Conservation (phyloP, 139 green algal genomes). For the Mychonastes homosphaera region DNA sequence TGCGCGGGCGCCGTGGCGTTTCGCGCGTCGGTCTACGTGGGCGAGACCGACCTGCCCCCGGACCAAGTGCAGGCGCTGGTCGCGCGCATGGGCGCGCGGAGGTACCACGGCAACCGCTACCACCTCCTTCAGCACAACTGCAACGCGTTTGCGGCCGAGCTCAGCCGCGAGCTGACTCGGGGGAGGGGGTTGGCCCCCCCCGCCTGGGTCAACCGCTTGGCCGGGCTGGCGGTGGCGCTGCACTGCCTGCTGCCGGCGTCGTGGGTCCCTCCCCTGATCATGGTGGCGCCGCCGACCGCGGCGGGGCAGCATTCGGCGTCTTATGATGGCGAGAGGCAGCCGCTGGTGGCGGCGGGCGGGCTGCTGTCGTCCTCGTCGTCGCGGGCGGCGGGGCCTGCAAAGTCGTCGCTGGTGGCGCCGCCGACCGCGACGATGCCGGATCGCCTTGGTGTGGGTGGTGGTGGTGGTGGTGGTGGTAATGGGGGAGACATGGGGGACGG, state of each 20-base stretch:
- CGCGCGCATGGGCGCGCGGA: slow-evolving; percentile 52
- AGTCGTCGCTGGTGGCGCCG: too few species aligned
- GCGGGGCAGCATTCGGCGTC: too few species aligned
- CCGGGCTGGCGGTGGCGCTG: slow-evolving; percentile 61
- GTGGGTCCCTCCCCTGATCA: slow-evolving; percentile 70
- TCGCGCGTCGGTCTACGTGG: slow-evolving; percentile 53
- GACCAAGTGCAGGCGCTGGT: slow-evolving; percentile 60
- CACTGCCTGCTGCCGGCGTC: slow-evolving; percentile 71
- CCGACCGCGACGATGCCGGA: too few species aligned
- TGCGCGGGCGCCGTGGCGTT: slow-evolving; percentile 39
- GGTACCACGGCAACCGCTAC: slow-evolving; percentile 78
- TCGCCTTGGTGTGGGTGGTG: too few species aligned
- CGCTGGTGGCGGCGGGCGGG: too few species aligned
- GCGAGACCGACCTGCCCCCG: slow-evolving; percentile 46
- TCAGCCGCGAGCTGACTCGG: slow-evolving; percentile 55
- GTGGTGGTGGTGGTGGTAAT: too few species aligned
- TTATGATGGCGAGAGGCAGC: too few species aligned
- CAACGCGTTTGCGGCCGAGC: slow-evolving; percentile 58
- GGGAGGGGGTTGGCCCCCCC: slow-evolving; percentile 46
- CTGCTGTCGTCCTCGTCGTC: too few species aligned
- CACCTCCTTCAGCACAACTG: slow-evolving; percentile 82
- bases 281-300: too few species aligned
- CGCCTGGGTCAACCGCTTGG: slow-evolving; percentile 75
- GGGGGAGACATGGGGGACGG: too few species aligned
- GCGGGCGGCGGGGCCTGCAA: too few species aligned